phyloP scores from a whole-genome alignment of 257 asterid genomes.

The Salvia rosmarinus region DNA sequence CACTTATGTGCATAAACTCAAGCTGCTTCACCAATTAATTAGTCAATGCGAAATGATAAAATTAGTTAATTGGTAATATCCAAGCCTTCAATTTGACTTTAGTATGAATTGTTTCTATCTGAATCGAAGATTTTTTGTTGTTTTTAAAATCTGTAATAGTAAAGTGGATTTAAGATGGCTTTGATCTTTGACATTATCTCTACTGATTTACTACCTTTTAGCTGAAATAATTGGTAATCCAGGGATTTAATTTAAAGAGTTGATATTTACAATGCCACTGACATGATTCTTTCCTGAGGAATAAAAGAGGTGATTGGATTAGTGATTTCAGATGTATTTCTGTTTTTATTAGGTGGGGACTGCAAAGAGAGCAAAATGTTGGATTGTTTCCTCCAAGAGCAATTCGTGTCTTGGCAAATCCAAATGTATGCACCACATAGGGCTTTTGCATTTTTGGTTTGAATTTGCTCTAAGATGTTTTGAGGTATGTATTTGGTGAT shows the following conservation, averaged over 20 bases:
- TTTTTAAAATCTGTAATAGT: background rate
- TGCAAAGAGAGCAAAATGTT: constrained; percentile 37
- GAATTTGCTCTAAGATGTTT: constrained; percentile 45
- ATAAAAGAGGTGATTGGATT: background rate
- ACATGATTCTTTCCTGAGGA: background rate
- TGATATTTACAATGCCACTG: background rate
- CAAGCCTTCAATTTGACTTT: background rate
- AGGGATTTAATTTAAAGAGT: background rate
- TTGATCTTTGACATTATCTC: background rate
- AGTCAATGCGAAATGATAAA: background rate
- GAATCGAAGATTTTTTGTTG: background rate
- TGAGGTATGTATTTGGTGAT: no score
- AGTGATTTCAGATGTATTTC: constrained; percentile 4
- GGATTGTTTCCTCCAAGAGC: constrained; percentile 44
- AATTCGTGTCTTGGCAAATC: constrained; percentile 68
- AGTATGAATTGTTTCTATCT: no score
- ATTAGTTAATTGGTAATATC: background rate
- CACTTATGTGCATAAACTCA: background rate
- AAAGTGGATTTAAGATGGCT: background rate
- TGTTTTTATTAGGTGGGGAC: constrained; percentile 46
- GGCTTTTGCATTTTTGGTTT: constrained; percentile 55
- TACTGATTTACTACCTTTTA: constrained; percentile 15
- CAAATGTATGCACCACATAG: constrained; percentile 71
- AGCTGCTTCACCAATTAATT: background rate
- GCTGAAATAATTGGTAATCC: constrained; percentile 6